Percentiles rank a stretch among this genome's conserved stretches.
Evolutionary conservation across 2,329 filamentous ascomycete genomes (phyloP).

Genomic region (Sordariomycetes sp.): DNA sequence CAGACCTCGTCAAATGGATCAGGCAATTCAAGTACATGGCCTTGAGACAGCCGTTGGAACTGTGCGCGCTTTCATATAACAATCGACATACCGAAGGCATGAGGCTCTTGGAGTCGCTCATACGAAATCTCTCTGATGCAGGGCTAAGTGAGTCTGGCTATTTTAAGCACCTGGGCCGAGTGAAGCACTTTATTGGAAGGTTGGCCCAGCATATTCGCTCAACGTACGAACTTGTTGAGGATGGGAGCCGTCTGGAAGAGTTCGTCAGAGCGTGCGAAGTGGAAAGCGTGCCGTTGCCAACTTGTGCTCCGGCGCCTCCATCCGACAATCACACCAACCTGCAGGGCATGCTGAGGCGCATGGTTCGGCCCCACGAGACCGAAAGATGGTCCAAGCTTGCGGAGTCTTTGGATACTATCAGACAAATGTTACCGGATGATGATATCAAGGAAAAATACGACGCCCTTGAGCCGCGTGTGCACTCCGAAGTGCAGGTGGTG

Average conservation of each 20-base stretch:
- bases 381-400: background rate
- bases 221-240: constrained; percentile 24
- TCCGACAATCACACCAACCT: constrained; percentile 1
- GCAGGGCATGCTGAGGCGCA: constrained; percentile 3
- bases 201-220: constrained; percentile 32
- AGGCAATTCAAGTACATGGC: too few species aligned
- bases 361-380: constrained; percentile 1
- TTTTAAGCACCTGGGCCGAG: constrained; percentile 2
- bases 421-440: background rate
- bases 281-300: constrained; percentile 8
- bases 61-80: too few species aligned
- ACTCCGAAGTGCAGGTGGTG: constrained; percentile 37
- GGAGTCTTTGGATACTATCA: constrained; percentile 9
- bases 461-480: constrained; percentile 17
- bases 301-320: constrained; percentile 10
- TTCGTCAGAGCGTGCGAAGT: constrained; percentile 22
- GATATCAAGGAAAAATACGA: constrained; percentile 10
- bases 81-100: background rate
- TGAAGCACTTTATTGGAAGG: constrained; percentile 33
- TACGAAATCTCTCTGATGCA: background rate
- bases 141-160: too few species aligned
- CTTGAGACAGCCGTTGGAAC: too few species aligned
- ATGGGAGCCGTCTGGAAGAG: constrained; percentile 15
- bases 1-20: too few species aligned
- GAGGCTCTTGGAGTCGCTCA: background rate